Evolutionary conservation across 2,329 filamentous ascomycete genomes (phyloP).

Genomic region (Botrytis galanthina): DNA sequence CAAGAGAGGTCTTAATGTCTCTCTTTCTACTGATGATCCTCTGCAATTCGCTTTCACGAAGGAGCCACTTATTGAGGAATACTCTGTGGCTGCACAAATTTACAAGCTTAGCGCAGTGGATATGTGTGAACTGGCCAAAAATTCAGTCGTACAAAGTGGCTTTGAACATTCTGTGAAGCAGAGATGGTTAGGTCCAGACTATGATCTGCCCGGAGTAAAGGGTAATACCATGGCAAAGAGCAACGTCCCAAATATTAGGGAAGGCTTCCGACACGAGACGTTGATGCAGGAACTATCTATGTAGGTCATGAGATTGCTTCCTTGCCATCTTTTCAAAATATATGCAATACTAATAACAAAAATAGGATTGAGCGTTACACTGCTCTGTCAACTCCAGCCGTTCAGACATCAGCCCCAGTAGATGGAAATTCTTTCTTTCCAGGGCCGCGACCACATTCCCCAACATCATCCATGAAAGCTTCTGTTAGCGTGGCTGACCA

Average conservation of each 20-base stretch:
- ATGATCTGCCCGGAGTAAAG: constrained; percentile 70
- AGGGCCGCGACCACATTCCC: constrained; percentile 34
- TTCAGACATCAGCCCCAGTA: constrained; percentile 28
- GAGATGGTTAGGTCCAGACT: constrained; percentile 83
- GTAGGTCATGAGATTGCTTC: constrained; percentile 51
- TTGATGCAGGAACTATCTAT: constrained; percentile 79
- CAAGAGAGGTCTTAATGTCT: constrained; percentile 90
- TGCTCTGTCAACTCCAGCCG: constrained; percentile 25
- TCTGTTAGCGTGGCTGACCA: constrained; percentile 21
- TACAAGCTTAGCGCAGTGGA: constrained; percentile 96
- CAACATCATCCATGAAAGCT: constrained; percentile 39
- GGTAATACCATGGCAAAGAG: constrained; percentile 95
- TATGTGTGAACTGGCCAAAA: constrained; percentile 97
- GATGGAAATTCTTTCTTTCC: constrained; percentile 32
- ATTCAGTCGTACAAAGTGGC: constrained; percentile 91
- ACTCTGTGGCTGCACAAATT: constrained; percentile 95
- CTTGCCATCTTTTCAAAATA: background rate
- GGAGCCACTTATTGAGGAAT: constrained; percentile 96
- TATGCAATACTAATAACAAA: constrained; percentile 20
- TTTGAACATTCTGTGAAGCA: constrained; percentile 89
- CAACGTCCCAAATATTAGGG: constrained; percentile 90
- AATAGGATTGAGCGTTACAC: constrained; percentile 40
- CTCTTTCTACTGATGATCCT: constrained; percentile 92
- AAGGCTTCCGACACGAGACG: constrained; percentile 86
- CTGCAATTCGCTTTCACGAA: constrained; percentile 98